Evolutionary conservation across 306 rosid genomes (phyloP).

Genomic region (Ormosia semicastrata): DNA sequence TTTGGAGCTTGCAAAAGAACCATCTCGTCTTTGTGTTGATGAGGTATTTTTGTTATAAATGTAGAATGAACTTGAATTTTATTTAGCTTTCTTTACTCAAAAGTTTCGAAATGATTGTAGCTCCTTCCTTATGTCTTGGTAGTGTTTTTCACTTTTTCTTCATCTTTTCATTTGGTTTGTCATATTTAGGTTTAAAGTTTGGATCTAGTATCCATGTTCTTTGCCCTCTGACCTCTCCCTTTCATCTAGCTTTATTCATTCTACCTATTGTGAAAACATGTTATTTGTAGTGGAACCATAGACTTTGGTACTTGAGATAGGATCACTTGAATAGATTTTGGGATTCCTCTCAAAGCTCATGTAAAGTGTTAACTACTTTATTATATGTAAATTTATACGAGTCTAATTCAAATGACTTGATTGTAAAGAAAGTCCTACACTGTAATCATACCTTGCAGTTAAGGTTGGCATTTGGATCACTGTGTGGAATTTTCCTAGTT

Average conservation of each 20-base stretch:
- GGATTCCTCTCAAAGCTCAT: not conserved
- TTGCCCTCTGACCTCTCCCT: not conserved
- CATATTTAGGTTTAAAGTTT: not conserved
- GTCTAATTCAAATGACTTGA: not conserved
- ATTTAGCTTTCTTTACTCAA: not conserved
- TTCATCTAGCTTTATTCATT: not conserved
- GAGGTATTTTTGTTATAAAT: conserved; percentile 62
- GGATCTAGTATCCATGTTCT: conserved; percentile 1
- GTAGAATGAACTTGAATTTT: conserved; percentile 7
- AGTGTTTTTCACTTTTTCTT: not conserved
- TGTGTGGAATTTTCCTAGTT: not conserved
- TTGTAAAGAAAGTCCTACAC: not conserved
- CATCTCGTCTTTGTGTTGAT: conserved; percentile 95
- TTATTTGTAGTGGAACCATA: not conserved
- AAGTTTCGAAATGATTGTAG: not conserved
- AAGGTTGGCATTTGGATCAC: not conserved
- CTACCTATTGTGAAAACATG: not conserved
- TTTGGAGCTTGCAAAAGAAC: conserved; percentile 97
- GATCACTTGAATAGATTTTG: not conserved
- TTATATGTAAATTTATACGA: not conserved
- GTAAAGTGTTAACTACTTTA: not conserved
- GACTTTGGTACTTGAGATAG: not conserved
- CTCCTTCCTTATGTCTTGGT: not conserved
- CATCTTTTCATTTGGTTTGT: not conserved
- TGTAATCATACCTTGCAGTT: not conserved